phyloP scores from a whole-genome alignment of 371 early-diverging fungal species.

The Mucor racemosus region DNA sequence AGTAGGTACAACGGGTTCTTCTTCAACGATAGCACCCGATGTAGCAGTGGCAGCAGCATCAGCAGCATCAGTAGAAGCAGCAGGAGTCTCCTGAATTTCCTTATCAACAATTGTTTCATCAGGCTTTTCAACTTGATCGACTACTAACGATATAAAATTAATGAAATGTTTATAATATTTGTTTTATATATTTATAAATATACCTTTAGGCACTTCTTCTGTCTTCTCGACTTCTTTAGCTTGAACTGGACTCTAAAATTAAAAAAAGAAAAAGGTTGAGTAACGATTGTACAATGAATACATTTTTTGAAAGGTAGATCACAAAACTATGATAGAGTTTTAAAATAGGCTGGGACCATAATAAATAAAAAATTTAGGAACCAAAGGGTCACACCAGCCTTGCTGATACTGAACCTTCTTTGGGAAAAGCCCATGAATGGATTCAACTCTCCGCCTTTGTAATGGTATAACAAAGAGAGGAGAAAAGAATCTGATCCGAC shows the following conservation, averaged over 20 bases:
- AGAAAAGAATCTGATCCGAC: constrained; percentile 18
- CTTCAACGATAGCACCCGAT: constrained; percentile 12
- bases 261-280: constrained; percentile 4
- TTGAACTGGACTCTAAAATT: constrained; percentile 25
- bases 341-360: constrained; percentile 6
- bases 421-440: constrained; percentile 11
- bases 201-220: neutral
- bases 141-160: neutral
- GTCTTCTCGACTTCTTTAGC: neutral
- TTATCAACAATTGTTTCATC: constrained; percentile 14
- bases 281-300: constrained; percentile 3
- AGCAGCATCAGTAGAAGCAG: neutral
- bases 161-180: neutral
- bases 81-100: constrained; percentile 12
- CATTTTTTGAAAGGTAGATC: constrained; percentile 24
- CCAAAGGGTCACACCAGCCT: constrained; percentile 11
- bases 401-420: constrained; percentile 16
- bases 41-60: constrained; percentile 15
- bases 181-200: neutral
- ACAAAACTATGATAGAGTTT: constrained; percentile 12
- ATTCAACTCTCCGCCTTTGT: constrained; percentile 3
- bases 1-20: constrained; percentile 6
- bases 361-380: neutral
- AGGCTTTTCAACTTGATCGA: too few species aligned
- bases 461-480: too few species aligned